Conservation (phyloP, 1,284 basidiomycete species). For the Coniferiporia sulphurascens region DNA sequence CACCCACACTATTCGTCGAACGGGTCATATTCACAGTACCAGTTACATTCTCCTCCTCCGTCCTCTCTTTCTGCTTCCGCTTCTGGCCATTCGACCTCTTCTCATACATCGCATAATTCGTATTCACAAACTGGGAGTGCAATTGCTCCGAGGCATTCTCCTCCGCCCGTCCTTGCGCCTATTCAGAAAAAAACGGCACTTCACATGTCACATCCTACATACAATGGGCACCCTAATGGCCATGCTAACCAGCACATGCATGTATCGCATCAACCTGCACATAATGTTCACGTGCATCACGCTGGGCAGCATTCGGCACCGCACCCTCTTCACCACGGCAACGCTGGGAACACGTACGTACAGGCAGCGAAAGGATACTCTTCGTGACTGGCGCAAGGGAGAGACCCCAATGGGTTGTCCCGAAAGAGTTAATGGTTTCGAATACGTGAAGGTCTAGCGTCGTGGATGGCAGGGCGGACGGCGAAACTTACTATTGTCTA, state of each 20-base stretch:
- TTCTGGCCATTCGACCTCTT: background rate
- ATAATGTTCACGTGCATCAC: background rate
- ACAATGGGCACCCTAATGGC: background rate
- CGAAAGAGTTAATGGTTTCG: too few species aligned
- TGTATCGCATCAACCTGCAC: background rate
- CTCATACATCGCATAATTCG: background rate
- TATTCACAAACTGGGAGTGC: background rate
- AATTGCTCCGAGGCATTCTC: background rate
- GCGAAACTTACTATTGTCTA: too few species aligned
- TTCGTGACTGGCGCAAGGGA: background rate
- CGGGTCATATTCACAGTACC: background rate
- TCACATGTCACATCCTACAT: background rate
- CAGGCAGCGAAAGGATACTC: background rate
- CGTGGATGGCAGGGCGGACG: too few species aligned
- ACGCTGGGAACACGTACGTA: background rate
- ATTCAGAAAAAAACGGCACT: background rate
- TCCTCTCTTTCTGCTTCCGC: background rate
- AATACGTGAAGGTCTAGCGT: too few species aligned
- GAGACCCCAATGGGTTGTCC: too few species aligned
- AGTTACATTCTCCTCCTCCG: background rate
- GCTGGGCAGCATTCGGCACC: background rate
- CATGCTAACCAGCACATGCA: background rate
- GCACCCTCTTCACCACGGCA: background rate
- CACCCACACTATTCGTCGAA: background rate
- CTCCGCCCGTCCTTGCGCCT: constrained; percentile 10